Conservation (phyloP, 805 yeast species). For the Torulaspora franciscae region DNA sequence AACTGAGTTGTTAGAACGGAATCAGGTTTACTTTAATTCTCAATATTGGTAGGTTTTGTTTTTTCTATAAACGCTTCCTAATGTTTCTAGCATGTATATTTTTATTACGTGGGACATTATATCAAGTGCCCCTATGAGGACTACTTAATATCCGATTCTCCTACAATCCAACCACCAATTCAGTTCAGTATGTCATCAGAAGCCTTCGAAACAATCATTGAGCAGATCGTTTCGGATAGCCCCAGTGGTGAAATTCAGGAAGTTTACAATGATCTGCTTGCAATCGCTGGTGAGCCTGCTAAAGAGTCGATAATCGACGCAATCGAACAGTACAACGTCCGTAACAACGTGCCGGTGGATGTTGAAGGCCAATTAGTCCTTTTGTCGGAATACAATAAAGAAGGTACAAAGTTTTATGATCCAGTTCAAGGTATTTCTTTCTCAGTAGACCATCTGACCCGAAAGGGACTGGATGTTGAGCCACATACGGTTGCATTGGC, state of each 20-base stretch:
- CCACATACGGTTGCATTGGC: constrained; percentile 25
- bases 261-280: constrained; percentile 40
- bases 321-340: constrained; percentile 40
- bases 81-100: too few species aligned
- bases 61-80: too few species aligned
- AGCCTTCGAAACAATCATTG: constrained; percentile 26
- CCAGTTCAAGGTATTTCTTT: constrained; percentile 45
- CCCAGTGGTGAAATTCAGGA: constrained; percentile 37
- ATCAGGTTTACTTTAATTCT: background rate
- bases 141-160: too few species aligned
- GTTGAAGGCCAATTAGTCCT: constrained; percentile 38
- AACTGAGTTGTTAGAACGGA: too few species aligned
- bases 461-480: constrained; percentile 51
- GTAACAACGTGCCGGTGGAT: constrained; percentile 36
- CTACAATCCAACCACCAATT: background rate
- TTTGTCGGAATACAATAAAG: constrained; percentile 46
- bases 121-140: too few species aligned
- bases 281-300: constrained; percentile 40
- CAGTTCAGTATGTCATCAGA: constrained; percentile 14
- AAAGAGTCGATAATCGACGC: constrained; percentile 35
- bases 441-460: constrained; percentile 52
- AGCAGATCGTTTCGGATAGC: constrained; percentile 28
- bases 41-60: background rate
- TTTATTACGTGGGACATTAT: too few species aligned
- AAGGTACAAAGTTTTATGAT: constrained; percentile 54